phyloP scores from a whole-genome alignment of 257 asterid species.

The Gardenia jasminoides region DNA sequence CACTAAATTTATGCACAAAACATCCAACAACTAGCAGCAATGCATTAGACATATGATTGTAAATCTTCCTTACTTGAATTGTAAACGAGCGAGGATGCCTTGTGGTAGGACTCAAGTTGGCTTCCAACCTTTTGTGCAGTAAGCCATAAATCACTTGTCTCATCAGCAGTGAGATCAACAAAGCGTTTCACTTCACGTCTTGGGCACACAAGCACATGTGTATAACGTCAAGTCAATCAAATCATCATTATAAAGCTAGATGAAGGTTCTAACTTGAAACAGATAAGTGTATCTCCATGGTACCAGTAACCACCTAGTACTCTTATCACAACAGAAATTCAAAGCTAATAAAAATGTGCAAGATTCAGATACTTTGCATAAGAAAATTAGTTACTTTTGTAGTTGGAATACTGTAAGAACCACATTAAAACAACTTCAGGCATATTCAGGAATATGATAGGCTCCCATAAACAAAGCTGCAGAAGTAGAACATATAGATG shows the following conservation, averaged over 20 bases:
- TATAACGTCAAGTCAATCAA: constrained; percentile 58
- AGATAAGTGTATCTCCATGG: not conserved
- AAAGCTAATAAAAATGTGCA: not conserved
- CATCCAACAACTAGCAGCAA: not conserved
- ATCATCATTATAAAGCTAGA: constrained; percentile 12
- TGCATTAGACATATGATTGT: not conserved
- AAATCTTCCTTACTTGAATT: constrained; percentile 69
- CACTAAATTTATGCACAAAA: not conserved
- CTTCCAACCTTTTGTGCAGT: constrained; percentile 73
- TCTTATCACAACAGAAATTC: not conserved
- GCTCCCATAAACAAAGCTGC: not conserved
- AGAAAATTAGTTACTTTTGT: not conserved
- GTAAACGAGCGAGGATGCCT: constrained; percentile 76
- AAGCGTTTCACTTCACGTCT: constrained; percentile 81
- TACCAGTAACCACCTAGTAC: not conserved
- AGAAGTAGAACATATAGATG: not conserved
- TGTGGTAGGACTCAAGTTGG: constrained; percentile 78
- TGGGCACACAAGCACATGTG: constrained; percentile 94
- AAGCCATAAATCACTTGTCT: constrained; percentile 78
- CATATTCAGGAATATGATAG: too few relatives aligned
- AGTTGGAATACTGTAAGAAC: not conserved
- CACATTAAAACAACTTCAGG: not conserved
- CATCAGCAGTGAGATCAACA: constrained; percentile 76
- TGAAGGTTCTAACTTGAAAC: not conserved
- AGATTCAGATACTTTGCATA: not conserved